A percentile compares a stretch with the other conserved stretches of the same genome.
Evolutionary conservation across 495 filamentous ascomycete genomes (phyloP).

Genomic region (Penicillium alfredii): DNA sequence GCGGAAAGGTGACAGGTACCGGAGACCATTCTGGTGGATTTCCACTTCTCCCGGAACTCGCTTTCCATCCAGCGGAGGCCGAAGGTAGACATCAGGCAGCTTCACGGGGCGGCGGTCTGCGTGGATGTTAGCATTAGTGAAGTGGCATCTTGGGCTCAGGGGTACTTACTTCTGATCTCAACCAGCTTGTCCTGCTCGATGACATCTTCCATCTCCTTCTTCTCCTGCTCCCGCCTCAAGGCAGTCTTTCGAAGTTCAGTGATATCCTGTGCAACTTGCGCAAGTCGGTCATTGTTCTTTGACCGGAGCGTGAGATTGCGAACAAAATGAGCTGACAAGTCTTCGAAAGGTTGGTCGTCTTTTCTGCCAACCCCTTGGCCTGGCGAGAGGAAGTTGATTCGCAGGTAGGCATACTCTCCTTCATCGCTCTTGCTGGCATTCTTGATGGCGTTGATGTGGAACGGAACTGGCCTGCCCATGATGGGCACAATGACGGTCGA

Average conservation of each 20-base stretch:
- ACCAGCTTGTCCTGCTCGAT: constrained; percentile 96
- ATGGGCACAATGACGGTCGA: constrained; percentile 88
- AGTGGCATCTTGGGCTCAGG: background rate
- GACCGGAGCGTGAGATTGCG: constrained; percentile 92
- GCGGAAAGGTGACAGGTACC: constrained; percentile 84
- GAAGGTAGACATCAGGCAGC: constrained; percentile 87
- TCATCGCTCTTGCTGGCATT: constrained; percentile 94
- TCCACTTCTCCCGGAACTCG: constrained; percentile 91
- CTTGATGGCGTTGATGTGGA: constrained; percentile 99
- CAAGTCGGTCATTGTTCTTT: constrained; percentile 77
- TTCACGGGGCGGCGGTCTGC: constrained; percentile 78
- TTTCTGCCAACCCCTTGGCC: constrained; percentile 97
- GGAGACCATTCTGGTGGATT: constrained; percentile 97
- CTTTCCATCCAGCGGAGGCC: constrained; percentile 91
- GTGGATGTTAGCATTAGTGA: constrained; percentile 4
- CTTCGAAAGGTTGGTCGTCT: constrained; percentile 98
- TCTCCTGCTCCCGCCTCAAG: constrained; percentile 88
- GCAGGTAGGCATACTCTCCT: constrained; percentile 84
- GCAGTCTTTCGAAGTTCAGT: constrained; percentile 89
- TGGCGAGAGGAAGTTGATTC: constrained; percentile 95
- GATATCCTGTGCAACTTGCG: constrained; percentile 83
- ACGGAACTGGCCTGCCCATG: constrained; percentile 95
- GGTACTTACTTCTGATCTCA: constrained; percentile 77
- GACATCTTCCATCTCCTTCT: constrained; percentile 99
- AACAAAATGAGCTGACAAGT: constrained; percentile 90